phyloP scores from a whole-genome alignment of 371 early-diverging fungal genomes.

The Apophysomyces elegans region DNA sequence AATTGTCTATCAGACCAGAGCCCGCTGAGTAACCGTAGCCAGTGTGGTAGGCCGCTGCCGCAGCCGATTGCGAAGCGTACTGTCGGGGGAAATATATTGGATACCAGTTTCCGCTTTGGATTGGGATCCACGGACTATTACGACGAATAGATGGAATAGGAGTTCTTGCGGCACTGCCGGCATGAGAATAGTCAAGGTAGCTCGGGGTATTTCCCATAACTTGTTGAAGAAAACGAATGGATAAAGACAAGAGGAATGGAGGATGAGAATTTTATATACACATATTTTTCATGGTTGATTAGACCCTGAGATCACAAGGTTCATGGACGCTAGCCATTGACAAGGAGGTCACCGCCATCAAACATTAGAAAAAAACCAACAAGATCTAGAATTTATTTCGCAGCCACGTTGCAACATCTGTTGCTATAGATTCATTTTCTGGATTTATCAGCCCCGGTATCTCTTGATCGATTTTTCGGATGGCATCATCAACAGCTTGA shows the following conservation, averaged over 20 bases:
- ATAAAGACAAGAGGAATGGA: not conserved
- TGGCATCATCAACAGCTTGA: constrained; percentile 74
- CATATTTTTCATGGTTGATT: not conserved
- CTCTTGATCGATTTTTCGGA: constrained; percentile 47
- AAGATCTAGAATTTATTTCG: constrained; percentile 3
- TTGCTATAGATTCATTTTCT: constrained; percentile 35
- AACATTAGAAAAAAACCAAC: not conserved
- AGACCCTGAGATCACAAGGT: not conserved
- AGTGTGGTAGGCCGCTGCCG: constrained; percentile 1
- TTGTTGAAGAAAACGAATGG: not conserved
- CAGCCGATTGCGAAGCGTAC: not conserved
- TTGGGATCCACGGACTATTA: constrained; percentile 7
- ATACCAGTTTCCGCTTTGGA: constrained; percentile 8
- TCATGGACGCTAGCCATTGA: not conserved
- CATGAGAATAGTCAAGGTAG: constrained; percentile 8
- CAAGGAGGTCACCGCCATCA: not conserved
- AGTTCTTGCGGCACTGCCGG: not conserved
- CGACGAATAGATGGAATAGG: constrained; percentile 3
- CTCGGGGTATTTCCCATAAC: constrained; percentile 13
- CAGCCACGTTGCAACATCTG: constrained; percentile 36
- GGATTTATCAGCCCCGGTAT: constrained; percentile 45
- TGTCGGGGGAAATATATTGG: not conserved
- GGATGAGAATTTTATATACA: not conserved
- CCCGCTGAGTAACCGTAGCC: not conserved
- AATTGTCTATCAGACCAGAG: not conserved